A percentile compares a stretch with the other conserved stretches of the same genome.
Conservation (phyloP, 1,139 yeast species). For the Taphrina wiesneri region DNA sequence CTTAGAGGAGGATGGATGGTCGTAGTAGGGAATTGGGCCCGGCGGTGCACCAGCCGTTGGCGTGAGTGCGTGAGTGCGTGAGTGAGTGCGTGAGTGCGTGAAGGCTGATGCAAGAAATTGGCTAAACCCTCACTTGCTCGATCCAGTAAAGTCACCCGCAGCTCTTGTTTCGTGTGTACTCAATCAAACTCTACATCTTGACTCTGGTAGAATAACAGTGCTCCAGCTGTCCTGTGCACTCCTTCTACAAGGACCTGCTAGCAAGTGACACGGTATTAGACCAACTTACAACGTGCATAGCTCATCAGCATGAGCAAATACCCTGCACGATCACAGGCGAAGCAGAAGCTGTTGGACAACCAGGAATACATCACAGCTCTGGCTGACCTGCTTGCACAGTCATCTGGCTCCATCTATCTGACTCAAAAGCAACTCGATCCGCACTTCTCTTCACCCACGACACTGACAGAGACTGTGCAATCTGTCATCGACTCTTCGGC, state of each 20-base stretch:
- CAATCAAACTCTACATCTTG: background rate
- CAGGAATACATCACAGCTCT: constrained; percentile 4
- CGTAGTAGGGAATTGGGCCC: background rate
- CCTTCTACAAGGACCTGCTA: background rate
- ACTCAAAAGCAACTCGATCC: constrained; percentile 1
- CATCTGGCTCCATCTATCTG: constrained; percentile 11
- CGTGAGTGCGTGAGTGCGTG: background rate
- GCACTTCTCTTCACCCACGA: background rate
- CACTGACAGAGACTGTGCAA: background rate
- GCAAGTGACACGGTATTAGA: too few relatives aligned
- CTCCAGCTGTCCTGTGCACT: background rate
- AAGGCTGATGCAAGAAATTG: background rate
- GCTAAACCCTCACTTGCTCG: background rate
- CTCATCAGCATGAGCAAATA: constrained; percentile 3
- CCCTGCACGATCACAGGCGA: background rate
- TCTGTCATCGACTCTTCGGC: background rate
- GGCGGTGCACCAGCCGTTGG: background rate
- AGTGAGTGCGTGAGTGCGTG: background rate
- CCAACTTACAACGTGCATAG: background rate
- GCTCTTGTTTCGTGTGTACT: background rate
- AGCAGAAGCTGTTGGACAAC: constrained; percentile 7
- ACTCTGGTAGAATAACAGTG: too few relatives aligned
- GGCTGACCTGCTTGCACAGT: background rate
- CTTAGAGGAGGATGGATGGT: background rate
- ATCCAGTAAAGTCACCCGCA: background rate